These are phyloP conservation scores for Emergomyces orientalis DNA, from an alignment of 2,329 filamentous ascomycete species.

Conservation along the genomic window DNA sequence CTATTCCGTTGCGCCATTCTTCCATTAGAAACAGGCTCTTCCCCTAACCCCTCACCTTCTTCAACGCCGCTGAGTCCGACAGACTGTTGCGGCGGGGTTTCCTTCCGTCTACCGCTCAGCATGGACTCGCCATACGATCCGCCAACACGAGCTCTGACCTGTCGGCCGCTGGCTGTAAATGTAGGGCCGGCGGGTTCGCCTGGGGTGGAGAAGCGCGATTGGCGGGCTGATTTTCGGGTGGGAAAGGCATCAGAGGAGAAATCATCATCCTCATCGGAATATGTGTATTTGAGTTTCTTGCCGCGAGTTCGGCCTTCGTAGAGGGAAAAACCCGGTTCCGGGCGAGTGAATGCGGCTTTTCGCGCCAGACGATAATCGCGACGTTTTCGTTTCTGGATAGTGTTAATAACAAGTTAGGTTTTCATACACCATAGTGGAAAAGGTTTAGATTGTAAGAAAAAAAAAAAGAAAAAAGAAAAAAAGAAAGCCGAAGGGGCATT, in stretches of 20 bases:
- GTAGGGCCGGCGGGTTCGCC: conserved; percentile 56
- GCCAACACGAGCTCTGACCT: conserved; percentile 52
- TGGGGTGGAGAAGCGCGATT: conserved; percentile 61
- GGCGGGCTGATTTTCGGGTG: conserved; percentile 53
- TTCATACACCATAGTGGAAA: not conserved
- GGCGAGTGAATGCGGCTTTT: conserved; percentile 77
- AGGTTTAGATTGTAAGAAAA: not conserved
- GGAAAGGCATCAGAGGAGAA: conserved; percentile 50
- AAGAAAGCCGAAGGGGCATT: too few species aligned
- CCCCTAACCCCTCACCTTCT: conserved; percentile 39
- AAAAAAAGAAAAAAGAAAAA: not conserved
- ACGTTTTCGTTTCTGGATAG: conserved; percentile 69
- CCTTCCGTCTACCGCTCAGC: conserved; percentile 42
- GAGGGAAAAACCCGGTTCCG: conserved; percentile 80
- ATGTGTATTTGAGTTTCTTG: conserved; percentile 94
- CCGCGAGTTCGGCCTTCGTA: conserved; percentile 95
- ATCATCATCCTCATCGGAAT: conserved; percentile 76
- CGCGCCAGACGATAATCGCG: conserved; percentile 82
- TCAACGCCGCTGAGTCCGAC: conserved; percentile 21
- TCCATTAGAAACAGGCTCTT: conserved; percentile 23
- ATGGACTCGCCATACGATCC: conserved; percentile 48
- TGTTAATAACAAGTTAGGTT: conserved; percentile 15
- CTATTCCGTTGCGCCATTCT: conserved; percentile 35
- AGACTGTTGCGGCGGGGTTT: conserved; percentile 35
- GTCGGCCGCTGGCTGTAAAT: conserved; percentile 76